A percentile compares a stretch with the other conserved stretches of the same genome.
Evolutionary conservation across 257 asterid species (phyloP).

Genomic region (Solanum etuberosum): DNA sequence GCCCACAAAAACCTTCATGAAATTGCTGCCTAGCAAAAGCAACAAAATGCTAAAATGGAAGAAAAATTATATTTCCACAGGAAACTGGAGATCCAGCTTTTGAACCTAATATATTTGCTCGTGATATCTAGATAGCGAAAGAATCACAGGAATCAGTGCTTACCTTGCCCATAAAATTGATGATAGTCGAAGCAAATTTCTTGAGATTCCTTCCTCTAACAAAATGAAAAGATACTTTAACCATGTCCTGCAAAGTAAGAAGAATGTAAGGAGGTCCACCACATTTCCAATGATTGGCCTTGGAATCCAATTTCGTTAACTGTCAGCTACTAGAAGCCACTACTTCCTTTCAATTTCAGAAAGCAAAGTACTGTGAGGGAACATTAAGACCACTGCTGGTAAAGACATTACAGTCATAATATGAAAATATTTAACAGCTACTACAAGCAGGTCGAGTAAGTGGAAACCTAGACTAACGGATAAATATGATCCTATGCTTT

Average conservation of each 20-base stretch:
- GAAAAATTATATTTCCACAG: neutral
- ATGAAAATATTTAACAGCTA: neutral
- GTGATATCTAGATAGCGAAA: neutral
- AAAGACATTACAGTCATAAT: neutral
- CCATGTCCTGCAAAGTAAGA: constrained; percentile 66
- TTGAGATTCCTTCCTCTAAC: constrained; percentile 74
- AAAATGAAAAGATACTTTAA: constrained; percentile 76
- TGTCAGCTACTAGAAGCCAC: neutral
- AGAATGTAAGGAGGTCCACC: neutral
- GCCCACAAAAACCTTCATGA: neutral
- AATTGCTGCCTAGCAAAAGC: neutral
- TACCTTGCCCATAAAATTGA: constrained; percentile 93
- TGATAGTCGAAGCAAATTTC: constrained; percentile 77
- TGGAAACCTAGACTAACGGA: neutral
- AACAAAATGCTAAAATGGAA: neutral
- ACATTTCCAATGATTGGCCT: neutral
- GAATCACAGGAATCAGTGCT: neutral
- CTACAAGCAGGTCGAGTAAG: neutral
- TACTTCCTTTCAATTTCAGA: neutral
- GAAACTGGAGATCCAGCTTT: neutral
- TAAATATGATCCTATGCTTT: neutral
- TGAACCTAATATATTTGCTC: neutral
- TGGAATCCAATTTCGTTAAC: neutral
- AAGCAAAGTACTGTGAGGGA: neutral
- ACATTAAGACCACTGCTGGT: neutral